Evolutionary conservation across 441 rosid genomes (phyloP).

Genomic region (Erodium moschatum): DNA sequence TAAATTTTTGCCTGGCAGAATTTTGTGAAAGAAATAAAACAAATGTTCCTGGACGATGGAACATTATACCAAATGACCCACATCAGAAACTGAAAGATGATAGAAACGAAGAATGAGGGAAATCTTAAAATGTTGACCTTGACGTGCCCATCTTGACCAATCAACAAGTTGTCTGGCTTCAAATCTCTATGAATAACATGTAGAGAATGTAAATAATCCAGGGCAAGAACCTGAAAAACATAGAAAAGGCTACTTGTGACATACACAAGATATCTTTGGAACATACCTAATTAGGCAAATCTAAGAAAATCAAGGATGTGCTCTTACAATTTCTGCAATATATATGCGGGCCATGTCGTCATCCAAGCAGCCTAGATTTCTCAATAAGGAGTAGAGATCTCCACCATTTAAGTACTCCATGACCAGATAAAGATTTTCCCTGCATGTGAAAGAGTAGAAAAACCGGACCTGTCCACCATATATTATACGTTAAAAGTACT

Average conservation of each 20-base stretch:
- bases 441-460: slow-evolving; percentile 96
- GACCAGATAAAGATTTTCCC: slow-evolving; percentile 91
- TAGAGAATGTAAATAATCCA: slow-evolving; percentile 93
- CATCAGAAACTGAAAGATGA: not conserved
- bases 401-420: slow-evolving; percentile 99
- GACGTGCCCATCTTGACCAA: slow-evolving; percentile 93
- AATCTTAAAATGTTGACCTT: slow-evolving; percentile 44
- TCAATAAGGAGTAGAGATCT: slow-evolving; percentile 84
- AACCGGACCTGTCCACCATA: slow-evolving; percentile 72
- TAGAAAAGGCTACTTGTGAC: slow-evolving; percentile 32
- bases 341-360: slow-evolving; percentile 88
- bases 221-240: slow-evolving; percentile 79
- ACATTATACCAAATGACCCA: not conserved
- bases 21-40: not conserved
- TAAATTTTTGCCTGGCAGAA: not conserved
- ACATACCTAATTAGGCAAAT: not conserved
- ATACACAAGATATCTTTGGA: slow-evolving; percentile 26
- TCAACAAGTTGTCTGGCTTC: slow-evolving; percentile 97
- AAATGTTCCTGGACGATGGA: not conserved
- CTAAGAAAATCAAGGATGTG: slow-evolving; percentile 9
- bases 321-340: slow-evolving; percentile 93
- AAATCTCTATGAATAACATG: slow-evolving; percentile 93
- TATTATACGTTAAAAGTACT: slow-evolving; percentile 27
- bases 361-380: slow-evolving; percentile 87
- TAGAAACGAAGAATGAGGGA: slow-evolving; percentile 12